Percentiles rank a stretch among this genome's conserved stretches.
These are phyloP conservation scores for Serendipita indica DNA, from an alignment of 768 basidiomycete genomes.

Conservation along the genomic window DNA sequence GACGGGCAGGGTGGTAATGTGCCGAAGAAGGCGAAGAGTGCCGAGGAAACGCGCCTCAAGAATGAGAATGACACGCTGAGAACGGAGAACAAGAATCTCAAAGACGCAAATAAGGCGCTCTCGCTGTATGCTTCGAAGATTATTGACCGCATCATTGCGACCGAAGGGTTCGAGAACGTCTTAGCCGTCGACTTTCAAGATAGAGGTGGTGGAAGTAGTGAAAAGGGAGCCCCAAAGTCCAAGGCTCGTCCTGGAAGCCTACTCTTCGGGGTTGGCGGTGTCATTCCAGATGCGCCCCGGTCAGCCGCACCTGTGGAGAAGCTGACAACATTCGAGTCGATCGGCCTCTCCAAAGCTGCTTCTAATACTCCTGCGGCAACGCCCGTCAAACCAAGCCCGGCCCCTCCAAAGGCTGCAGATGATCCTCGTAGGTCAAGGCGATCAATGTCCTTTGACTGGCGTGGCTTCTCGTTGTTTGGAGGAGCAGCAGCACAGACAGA, in stretches of 20 bases:
- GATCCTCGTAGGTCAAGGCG: constrained; percentile 29
- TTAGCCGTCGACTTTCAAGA: constrained; percentile 73
- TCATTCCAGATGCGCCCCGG: constrained; percentile 19
- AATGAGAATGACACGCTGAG: constrained; percentile 63
- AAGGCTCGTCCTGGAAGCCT: constrained; percentile 9
- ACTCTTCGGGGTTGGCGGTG: neutral
- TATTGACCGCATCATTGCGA: constrained; percentile 89
- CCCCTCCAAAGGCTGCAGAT: constrained; percentile 28
- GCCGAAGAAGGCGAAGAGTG: neutral
- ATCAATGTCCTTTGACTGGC: constrained; percentile 78
- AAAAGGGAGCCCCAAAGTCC: constrained; percentile 12
- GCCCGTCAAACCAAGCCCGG: constrained; percentile 17
- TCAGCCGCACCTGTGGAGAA: constrained; percentile 22
- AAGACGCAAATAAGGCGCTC: constrained; percentile 90
- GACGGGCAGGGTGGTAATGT: constrained; percentile 25
- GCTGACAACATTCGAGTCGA: constrained; percentile 20
- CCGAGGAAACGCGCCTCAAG: constrained; percentile 12
- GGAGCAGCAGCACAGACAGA: constrained; percentile 21
- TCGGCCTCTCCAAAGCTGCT: neutral
- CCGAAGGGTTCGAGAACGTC: constrained; percentile 95
- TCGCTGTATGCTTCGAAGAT: constrained; percentile 95
- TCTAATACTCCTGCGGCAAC: neutral
- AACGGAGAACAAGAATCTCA: constrained; percentile 78
- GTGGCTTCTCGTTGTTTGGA: constrained; percentile 55
- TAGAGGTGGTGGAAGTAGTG: constrained; percentile 10